Evolutionary conservation across 192 early-diverging fungal genomes (phyloP).

Genomic region (Linnemannia hyalina): DNA sequence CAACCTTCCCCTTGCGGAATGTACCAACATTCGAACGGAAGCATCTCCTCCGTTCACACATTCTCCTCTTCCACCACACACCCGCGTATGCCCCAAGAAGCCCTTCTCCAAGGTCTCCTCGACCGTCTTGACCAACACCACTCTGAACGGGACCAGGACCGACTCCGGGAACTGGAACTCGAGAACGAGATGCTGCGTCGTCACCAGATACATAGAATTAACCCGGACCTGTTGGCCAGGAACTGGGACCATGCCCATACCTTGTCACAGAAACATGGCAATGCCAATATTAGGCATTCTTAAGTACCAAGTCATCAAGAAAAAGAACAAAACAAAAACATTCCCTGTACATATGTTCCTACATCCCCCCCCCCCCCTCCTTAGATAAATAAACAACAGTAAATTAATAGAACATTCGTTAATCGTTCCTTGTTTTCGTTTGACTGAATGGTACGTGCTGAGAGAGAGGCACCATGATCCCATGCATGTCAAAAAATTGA

Average conservation of each 20-base stretch:
- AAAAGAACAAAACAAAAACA: not conserved
- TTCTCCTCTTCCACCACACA: not conserved
- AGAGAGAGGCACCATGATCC: no score
- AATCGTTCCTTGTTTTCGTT: no score
- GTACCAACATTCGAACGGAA: not conserved
- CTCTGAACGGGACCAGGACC: not conserved
- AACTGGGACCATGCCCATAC: slow-evolving; percentile 2
- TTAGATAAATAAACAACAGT: not conserved
- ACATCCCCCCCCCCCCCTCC: not conserved
- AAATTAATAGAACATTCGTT: not conserved
- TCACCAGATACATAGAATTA: slow-evolving; percentile 1
- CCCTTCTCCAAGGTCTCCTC: not conserved
- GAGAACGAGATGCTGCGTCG: slow-evolving; percentile 1
- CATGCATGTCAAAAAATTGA: no score
- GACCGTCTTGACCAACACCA: slow-evolving; percentile 1
- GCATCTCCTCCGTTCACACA: not conserved
- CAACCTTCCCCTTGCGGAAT: not conserved
- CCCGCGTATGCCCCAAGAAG: not conserved
- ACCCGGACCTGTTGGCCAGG: not conserved
- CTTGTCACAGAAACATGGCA: slow-evolving; percentile 24
- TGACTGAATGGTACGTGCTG: no score
- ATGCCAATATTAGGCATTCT: slow-evolving; percentile 34
- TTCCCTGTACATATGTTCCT: not conserved
- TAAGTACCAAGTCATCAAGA: not conserved
- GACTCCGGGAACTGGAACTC: not conserved